phyloP scores from a whole-genome alignment of 192 early-diverging fungal genomes.

The Gamsiella multidivaricata region DNA sequence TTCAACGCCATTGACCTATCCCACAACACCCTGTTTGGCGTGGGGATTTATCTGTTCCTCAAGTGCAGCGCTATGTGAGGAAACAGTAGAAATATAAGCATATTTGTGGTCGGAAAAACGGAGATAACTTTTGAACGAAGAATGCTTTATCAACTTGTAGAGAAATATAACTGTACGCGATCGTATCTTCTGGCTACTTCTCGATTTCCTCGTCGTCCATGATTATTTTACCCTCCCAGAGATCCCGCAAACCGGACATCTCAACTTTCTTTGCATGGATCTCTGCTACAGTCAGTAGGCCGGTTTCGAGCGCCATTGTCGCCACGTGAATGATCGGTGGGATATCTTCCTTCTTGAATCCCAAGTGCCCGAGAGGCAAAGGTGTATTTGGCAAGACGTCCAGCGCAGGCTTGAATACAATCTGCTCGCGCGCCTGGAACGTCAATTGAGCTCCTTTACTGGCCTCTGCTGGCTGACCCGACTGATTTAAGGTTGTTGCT shows the following conservation, averaged over 20 bases:
- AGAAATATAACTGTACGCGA: no score
- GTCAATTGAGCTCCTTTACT: conserved; percentile 13
- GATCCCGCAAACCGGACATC: conserved; percentile 43
- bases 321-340: conserved; percentile 45
- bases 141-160: no score
- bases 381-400: conserved; percentile 50
- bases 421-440: conserved; percentile 42
- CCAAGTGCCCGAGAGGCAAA: conserved; percentile 39
- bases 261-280: conserved; percentile 49
- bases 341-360: conserved; percentile 53
- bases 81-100: no score
- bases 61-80: no score
- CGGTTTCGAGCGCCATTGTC: conserved; percentile 36
- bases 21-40: no score
- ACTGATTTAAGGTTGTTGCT: no score
- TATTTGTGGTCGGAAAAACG: no score
- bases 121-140: no score
- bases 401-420: conserved; percentile 47
- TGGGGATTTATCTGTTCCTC: no score
- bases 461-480: not conserved
- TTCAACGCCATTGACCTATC: no score
- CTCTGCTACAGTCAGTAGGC: conserved; percentile 26
- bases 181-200: no score
- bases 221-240: conserved; percentile 41
- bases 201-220: conserved; percentile 37